Evolutionary conservation across 257 asterid species (phyloP).

Genomic region (Scutellaria galericulata): DNA sequence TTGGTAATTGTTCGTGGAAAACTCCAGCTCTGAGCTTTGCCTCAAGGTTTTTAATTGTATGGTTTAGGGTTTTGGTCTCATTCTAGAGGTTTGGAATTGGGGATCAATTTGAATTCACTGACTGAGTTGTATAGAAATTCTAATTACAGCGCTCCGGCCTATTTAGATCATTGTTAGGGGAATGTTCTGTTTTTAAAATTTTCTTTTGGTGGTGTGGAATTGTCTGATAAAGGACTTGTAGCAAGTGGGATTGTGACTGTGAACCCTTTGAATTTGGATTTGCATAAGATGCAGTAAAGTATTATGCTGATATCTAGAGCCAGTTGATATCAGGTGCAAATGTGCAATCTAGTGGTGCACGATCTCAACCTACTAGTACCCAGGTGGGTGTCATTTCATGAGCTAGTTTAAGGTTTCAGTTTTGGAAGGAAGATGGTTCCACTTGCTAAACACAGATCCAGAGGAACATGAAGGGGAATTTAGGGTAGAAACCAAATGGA

Average conservation of each 20-base stretch:
- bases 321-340: not conserved
- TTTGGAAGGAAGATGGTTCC: conserved; percentile 8
- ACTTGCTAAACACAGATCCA: not conserved
- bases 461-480: not conserved
- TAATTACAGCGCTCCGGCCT: not conserved
- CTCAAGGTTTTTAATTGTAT: conserved; percentile 34
- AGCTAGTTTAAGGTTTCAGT: not conserved
- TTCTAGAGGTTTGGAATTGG: not conserved
- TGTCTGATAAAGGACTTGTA: not conserved
- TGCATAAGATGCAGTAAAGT: conserved; percentile 14
- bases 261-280: conserved; percentile 7
- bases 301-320: conserved; percentile 6
- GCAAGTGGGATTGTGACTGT: too few relatives aligned
- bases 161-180: not conserved
- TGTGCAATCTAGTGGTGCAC: not conserved
- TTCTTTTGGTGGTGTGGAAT: not conserved
- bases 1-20: conserved; percentile 13
- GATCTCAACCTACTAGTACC: not conserved
- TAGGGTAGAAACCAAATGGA: not conserved
- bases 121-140: not conserved
- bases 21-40: not conserved
- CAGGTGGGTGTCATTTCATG: conserved; percentile 10
- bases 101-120: conserved; percentile 27
- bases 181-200: not conserved
- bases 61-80: conserved; percentile 36